Evolutionary conservation across 2,329 filamentous ascomycete genomes (phyloP).

Genomic region (Sclerotinia minor): DNA sequence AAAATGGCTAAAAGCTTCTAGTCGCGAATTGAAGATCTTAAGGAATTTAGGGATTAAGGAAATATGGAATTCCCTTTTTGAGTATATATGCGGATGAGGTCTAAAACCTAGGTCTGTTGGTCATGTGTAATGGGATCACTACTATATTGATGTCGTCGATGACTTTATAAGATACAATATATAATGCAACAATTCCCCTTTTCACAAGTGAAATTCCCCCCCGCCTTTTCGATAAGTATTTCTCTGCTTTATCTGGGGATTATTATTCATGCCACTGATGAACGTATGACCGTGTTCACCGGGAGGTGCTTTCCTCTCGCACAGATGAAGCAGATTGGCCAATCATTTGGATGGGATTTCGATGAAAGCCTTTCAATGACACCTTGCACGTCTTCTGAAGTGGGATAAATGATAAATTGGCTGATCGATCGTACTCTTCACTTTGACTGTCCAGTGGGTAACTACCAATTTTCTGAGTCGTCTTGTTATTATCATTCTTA

Average conservation of each 20-base stretch:
- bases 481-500: background rate
- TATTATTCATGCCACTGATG: constrained; percentile 1
- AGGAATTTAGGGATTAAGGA: no score
- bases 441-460: no score
- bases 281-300: background rate
- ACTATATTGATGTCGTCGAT: background rate
- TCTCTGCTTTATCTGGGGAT: constrained; percentile 3
- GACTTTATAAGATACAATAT: background rate
- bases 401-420: background rate
- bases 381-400: background rate
- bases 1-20: constrained; percentile 13
- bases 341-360: background rate
- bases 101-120: background rate
- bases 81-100: background rate
- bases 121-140: background rate
- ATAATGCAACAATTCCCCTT: background rate
- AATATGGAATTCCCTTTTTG: background rate
- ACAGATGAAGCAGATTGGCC: constrained; percentile 11
- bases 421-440: background rate
- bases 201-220: background rate
- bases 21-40: constrained; percentile 19
- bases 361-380: background rate
- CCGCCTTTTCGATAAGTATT: constrained; percentile 16
- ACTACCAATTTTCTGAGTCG: background rate
- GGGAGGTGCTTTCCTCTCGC: constrained; percentile 1